These are phyloP conservation scores for Galerina sulciceps DNA, from an alignment of 768 basidiomycete species.

Conservation along the genomic window DNA sequence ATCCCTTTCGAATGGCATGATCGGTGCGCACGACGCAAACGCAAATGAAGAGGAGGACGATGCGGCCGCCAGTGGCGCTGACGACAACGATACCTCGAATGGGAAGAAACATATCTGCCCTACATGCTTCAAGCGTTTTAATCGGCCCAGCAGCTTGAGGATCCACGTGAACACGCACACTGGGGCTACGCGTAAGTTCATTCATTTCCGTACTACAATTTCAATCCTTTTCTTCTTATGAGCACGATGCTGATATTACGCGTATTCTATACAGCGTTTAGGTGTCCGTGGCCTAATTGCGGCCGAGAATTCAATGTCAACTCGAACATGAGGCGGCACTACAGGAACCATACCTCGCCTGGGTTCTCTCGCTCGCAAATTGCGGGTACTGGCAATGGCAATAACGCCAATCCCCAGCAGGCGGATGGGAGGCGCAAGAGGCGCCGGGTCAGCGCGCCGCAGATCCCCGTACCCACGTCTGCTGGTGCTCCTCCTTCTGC, in stretches of 20 bases:
- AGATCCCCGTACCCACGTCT: not conserved
- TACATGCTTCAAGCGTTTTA: conserved; percentile 67
- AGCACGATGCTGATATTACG: not conserved
- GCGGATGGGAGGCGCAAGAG: conserved; percentile 32
- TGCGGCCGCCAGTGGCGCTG: conserved; percentile 11
- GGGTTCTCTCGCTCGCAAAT: conserved; percentile 28
- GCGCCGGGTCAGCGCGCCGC: conserved; percentile 19
- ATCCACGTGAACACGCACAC: conserved; percentile 75
- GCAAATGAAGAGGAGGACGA: conserved; percentile 25
- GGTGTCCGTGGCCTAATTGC: conserved; percentile 75
- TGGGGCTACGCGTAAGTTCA: conserved; percentile 69
- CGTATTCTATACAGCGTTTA: conserved; percentile 58
- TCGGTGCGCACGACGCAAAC: not conserved
- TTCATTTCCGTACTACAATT: conserved; percentile 5
- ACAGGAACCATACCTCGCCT: conserved; percentile 61
- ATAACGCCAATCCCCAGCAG: conserved; percentile 9
- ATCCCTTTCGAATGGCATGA: too few relatives aligned
- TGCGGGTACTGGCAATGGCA: not conserved
- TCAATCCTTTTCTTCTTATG: conserved; percentile 5
- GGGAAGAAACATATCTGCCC: conserved; percentile 54
- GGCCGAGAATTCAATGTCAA: conserved; percentile 83
- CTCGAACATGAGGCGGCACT: conserved; percentile 84
- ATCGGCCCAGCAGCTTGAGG: conserved; percentile 67
- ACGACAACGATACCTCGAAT: conserved; percentile 17
- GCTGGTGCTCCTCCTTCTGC: too few relatives aligned